These are phyloP conservation scores for Debaryomyces sp. DNA, from an alignment of 1,139 yeast genomes.

Conservation along the genomic window DNA sequence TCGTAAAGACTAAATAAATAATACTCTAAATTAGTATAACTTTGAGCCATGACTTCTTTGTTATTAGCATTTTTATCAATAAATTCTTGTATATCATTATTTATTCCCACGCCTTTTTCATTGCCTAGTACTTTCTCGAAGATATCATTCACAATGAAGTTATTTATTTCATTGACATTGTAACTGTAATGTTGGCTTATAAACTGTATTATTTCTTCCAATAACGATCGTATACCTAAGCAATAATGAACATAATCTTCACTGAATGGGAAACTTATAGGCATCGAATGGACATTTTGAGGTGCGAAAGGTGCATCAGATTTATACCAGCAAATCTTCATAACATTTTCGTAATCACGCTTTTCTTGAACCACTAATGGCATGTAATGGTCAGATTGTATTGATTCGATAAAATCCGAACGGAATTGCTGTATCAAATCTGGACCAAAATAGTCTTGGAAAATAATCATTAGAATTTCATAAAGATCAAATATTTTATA, in stretches of 20 bases:
- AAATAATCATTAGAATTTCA: constrained; percentile 59
- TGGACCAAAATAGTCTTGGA: constrained; percentile 61
- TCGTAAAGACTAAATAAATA: constrained; percentile 67
- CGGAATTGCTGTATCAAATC: constrained; percentile 60
- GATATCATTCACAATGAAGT: constrained; percentile 56
- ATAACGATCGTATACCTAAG: constrained; percentile 66
- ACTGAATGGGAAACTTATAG: constrained; percentile 85
- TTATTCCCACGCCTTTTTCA: constrained; percentile 55
- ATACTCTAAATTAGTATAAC: constrained; percentile 83
- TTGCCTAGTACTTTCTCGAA: constrained; percentile 71
- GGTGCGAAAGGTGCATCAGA: constrained; percentile 51
- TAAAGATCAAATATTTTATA: constrained; percentile 65
- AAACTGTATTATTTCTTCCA: constrained; percentile 64
- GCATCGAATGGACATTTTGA: constrained; percentile 44
- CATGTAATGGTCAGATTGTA: constrained; percentile 85
- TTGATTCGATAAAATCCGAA: constrained; percentile 59
- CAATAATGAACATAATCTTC: constrained; percentile 87
- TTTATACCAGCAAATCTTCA: constrained; percentile 71
- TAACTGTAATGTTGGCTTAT: constrained; percentile 64
- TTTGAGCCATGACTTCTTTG: constrained; percentile 90
- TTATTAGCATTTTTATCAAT: constrained; percentile 63
- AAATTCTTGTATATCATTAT: constrained; percentile 65
- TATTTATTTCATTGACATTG: constrained; percentile 47
- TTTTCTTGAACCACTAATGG: constrained; percentile 71
- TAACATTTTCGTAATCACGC: constrained; percentile 62